Base-by-base conservation (phyloP, 1,284 basidiomycete species). In the Mycena sp. region DNA sequence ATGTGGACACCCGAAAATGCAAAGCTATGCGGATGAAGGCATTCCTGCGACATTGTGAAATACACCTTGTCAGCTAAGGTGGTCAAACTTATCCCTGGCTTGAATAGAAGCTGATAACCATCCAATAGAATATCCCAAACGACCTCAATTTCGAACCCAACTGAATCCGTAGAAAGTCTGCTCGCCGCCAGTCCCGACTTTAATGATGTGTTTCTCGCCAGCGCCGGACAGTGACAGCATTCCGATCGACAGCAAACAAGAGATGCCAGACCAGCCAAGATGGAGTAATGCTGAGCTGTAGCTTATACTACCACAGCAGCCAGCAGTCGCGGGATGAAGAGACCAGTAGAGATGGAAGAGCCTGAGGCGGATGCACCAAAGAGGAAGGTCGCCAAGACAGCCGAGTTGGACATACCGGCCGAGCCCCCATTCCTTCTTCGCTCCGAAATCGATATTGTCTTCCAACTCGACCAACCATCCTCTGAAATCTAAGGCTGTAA, bases 1-100 rank as follows among this genome's bases (percentile, higher is more conserved):
- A 17, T 60, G 10, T 63, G 61, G 61, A 59, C 49, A 14, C 14
- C 16, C 5, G 23, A 37, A 10, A 51, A 26, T 6, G 53, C 44
- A n/a, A 43, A 57, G n/a, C n/a, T n/a, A n/a, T n/a, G n/a, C n/a
- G n/a, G n/a, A n/a, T n/a, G n/a, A n/a, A n/a, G n/a, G n/a, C n/a
- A 32, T 28, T 2, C 30, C n/a, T n/a, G n/a, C n/a, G n/a, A n/a
- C n/a, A n/a, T n/a, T n/a, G n/a, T 57, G 16, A 49, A 40, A 7
- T 21, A 57, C 25, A 7, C 53, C 3, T 25, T 45, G 12, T 45
- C 53, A 9, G 23, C 6, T 4, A 19, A 45, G 53, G 53, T 21
- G 3, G 41, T 10, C 16, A 35, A 3, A 10, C 17, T 14, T 25
- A 21, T 25, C 16, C 14, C 23, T 23, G 23, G 19, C 6, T 11